Conservation (phyloP, 2,329 filamentous ascomycete species). For the Cladosporium sp. region DNA sequence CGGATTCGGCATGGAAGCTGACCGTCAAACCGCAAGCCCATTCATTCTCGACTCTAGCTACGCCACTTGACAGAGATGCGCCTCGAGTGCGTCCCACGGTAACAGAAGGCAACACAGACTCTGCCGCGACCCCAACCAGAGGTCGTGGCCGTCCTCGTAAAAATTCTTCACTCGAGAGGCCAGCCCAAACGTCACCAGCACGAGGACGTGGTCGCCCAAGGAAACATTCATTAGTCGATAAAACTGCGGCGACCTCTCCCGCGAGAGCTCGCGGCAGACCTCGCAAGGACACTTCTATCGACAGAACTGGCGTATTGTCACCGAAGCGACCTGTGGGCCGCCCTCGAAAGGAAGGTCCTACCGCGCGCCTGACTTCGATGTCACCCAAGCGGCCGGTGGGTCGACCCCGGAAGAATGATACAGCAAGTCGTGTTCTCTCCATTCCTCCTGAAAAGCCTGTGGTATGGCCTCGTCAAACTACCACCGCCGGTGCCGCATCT, state of each 20-base stretch:
- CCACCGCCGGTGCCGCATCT: neutral
- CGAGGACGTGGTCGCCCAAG: slow-evolving; percentile 15
- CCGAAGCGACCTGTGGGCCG: slow-evolving; percentile 4
- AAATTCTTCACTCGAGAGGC: neutral
- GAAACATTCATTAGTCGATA: slow-evolving; percentile 4
- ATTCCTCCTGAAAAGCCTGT: neutral
- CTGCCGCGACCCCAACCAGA: neutral
- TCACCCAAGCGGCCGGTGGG: neutral
- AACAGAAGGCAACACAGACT: neutral
- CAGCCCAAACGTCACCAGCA: neutral
- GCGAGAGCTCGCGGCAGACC: neutral
- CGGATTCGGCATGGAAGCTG: neutral
- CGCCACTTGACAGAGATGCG: neutral
- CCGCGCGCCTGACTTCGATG: slow-evolving; percentile 9
- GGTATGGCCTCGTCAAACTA: neutral
- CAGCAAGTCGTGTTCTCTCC: neutral
- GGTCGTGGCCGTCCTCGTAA: slow-evolving; percentile 24
- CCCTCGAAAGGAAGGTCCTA: neutral
- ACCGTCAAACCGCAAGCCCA: neutral
- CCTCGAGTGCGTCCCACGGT: neutral
- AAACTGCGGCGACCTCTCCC: neutral
- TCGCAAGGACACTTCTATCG: neutral
- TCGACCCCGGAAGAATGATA: neutral
- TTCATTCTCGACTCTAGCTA: neutral
- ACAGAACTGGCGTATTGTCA: neutral